Evolutionary conservation across 2,329 filamentous ascomycete species (phyloP), one percentile per base, ranked within the genome.

Genomic region (Seiridium cupressi): DNA sequence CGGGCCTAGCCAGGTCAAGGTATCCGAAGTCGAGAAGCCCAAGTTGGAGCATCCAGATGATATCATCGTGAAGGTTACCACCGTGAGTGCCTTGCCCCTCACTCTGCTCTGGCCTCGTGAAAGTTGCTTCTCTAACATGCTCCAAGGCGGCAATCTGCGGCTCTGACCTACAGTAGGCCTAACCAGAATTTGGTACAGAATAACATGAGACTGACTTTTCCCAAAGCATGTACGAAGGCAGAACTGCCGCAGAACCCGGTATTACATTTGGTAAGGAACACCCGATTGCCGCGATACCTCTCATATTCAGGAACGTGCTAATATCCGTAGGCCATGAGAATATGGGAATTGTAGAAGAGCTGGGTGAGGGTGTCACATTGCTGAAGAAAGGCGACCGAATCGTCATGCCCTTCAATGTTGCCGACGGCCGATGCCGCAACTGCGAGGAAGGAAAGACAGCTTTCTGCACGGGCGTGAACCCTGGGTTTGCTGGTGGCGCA

Each of bases 401-500:
- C 3, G 85, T 89, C 2, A 80, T 89, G 70, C 86, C 86, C 0
- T 89, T 88, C 75, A 88, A 88, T 59, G 85, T 88, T 1, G 85
- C 85, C 5, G 84, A 87, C 64, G 85, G 85, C 1, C 78, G 85
- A 10, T 89, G 86, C 70, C 79, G 80, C 18, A 88, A 88, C 65
- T 88, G 86, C 60, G 86, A 89, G 66, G 83, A 88, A 63, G 85
- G 86, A 2, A 81, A 79, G 61, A 89, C 86, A 1, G 86, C 85
- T 0, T 89, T 89, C 65, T 89, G 86, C 68, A 89, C 86, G 0
- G 86, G 86, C 60, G 81, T 86, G 3, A 86, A 86, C 65, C 82
- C 82, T 1, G 84, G 83, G 0, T 86, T 86, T 64, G 84, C 84
- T 1, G 84, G 84, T 5, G 84, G 83, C 7, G 83, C 83, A 26